Evolutionary conservation across 176 grass and related monocot species (phyloP).

Genomic region (Pharus latifolius): DNA sequence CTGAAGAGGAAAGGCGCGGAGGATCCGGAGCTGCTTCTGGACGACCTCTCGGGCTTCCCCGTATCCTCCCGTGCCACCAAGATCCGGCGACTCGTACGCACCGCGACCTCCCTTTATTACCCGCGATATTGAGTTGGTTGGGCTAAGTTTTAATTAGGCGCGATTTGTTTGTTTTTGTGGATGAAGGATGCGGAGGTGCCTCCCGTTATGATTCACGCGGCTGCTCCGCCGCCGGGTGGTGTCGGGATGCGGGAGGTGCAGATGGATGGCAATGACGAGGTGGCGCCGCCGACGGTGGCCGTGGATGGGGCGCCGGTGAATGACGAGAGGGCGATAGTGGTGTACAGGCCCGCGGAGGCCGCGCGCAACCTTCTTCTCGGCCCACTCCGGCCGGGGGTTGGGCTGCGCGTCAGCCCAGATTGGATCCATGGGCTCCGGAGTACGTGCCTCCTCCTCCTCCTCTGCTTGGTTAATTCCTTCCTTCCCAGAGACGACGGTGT

Average conservation of each 20-base stretch:
- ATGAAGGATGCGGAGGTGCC: background rate
- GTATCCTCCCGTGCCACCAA: constrained; percentile 8
- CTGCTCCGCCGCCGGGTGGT: background rate
- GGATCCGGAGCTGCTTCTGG: background rate
- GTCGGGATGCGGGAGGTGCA: background rate
- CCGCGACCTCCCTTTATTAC: background rate
- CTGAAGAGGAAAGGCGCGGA: constrained; percentile 14
- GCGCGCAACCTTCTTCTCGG: too few relatives aligned
- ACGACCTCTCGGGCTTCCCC: background rate
- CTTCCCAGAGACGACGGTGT: too few relatives aligned
- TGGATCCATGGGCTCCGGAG: too few relatives aligned
- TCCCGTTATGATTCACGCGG: background rate
- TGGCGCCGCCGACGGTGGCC: background rate
- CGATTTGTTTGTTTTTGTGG: background rate
- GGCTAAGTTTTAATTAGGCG: background rate
- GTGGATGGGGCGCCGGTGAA: background rate
- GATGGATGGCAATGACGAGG: background rate
- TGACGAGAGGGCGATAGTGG: constrained; percentile 12
- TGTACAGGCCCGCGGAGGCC: too few relatives aligned
- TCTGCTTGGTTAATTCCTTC: too few relatives aligned
- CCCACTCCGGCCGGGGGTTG: too few relatives aligned
- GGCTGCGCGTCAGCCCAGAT: too few relatives aligned
- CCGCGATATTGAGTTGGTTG: too few relatives aligned
- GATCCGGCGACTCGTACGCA: constrained; percentile 11
- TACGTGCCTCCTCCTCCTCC: too few relatives aligned